These are phyloP conservation scores for Alisma plantagoaquatica DNA, from an alignment of 106 monocot species.

Conservation along the genomic window DNA sequence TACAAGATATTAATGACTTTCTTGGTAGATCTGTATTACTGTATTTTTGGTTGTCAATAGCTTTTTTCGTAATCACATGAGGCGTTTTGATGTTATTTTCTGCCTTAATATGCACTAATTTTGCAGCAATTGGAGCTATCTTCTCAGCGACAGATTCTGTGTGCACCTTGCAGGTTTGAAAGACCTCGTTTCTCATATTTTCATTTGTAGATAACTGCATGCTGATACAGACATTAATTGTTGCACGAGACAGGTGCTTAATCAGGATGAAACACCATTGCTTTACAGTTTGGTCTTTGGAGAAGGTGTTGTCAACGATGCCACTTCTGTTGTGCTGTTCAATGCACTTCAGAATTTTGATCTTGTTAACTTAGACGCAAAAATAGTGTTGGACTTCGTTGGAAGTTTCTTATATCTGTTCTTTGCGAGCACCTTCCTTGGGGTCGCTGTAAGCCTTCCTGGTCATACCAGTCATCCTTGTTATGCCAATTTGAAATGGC, in stretches of 20 bases:
- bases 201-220: background rate
- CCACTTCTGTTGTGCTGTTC: constrained; percentile 95
- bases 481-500: background rate
- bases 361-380: constrained; percentile 58
- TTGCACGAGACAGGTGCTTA: constrained; percentile 74
- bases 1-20: constrained; percentile 66
- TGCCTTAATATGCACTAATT: constrained; percentile 3
- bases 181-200: background rate
- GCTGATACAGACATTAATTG: constrained; percentile 40
- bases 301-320: constrained; percentile 99
- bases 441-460: constrained; percentile 63
- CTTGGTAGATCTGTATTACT: constrained; percentile 41
- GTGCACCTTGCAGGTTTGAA: constrained; percentile 81
- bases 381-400: constrained; percentile 37
- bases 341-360: constrained; percentile 92
- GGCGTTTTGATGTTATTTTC: background rate
- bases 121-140: constrained; percentile 81
- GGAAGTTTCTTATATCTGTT: constrained; percentile 88
- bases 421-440: constrained; percentile 75
- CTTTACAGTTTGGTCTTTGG: constrained; percentile 98
- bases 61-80: background rate
- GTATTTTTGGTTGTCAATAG: background rate
- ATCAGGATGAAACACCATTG: constrained; percentile 96
- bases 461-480: background rate
- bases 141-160: constrained; percentile 94